Evolutionary conservation across 2,329 filamentous ascomycete genomes (phyloP), one percentile per base, ranked within the genome.

Genomic region (Alternaria triticimaculans): DNA sequence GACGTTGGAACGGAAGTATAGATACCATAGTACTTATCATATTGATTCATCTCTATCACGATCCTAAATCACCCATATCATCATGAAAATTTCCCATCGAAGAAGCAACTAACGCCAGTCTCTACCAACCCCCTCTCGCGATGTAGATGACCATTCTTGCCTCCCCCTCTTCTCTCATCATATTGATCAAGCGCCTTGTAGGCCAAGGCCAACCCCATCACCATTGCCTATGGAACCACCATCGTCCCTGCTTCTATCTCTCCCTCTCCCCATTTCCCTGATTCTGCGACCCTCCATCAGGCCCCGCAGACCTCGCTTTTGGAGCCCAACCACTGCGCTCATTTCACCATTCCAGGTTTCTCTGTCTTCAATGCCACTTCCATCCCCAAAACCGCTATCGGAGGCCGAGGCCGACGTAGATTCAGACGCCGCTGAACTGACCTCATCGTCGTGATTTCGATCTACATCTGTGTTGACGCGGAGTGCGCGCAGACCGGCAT

Each of bases 281-380:
- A 97, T 89, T 64, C 95, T 86, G 48, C 95, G 85, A 4, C 95
- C 95, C 80, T 98, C 96, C 96, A 99, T 98, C 70, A 99, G 80
- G 0, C 96, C 96, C 63, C 95, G 86, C 37, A 99, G 80, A 0
- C 96, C 96, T 58, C 96, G 87, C 84, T 99, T 99, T 84, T 99
- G 96, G 68, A 99, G 79, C 0, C 96, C 96, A 70, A 99, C 97
- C 3, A 98, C 95, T 53, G 93, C 93, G 82, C 92, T 94, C 33
- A 95, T 80, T 82, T 96, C 88, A 62, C 91, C 90, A 73, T 82
- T 85, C 95, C 96, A 99, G 0, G 95, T 84, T 69, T 94, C 91
- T 14, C 87, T 82, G 14, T 84, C 80, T 50, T 79, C 65, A 58
- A 73, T 81, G 66, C 64, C 75, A 44, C 73, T 77, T 20, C 71